Evolutionary conservation across 2,329 filamentous ascomycete genomes (phyloP), one percentile per base, ranked within the genome.

Genomic region (Phaeosphaeria sp.): DNA sequence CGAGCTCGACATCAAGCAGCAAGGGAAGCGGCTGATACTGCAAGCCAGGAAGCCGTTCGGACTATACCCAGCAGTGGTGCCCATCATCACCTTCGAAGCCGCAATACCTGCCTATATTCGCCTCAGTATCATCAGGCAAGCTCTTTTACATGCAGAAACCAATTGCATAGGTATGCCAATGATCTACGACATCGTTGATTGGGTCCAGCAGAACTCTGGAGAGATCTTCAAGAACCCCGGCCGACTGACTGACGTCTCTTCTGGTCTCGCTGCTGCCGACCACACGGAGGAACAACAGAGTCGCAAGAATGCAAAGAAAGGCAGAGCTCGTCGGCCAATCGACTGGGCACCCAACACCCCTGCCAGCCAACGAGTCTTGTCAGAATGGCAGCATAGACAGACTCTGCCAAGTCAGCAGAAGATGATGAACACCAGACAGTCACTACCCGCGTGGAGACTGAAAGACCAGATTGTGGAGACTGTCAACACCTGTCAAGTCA

Each of bases 41-140:
- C 89, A 92, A 69, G 88, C 94, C 60, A 87, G 91, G 56, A 90
- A 85, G 64, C 88, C 92, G 1, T 85, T 85, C 2, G 82, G 73
- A 15, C 76, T 85, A 48, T 99, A 98, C 75, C 95, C 95, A 1
- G 77, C 83, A 69, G 68, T 86, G 75, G 77, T 87, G 80, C 82
- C 89, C 1, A 85, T 96, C 9, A 80, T 97, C 36, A 87, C 89
- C 2, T 83, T 97, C 30, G 85, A 86, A 51, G 79, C 80, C 13
- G 79, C 86, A 11, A 84, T 98, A 13, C 95, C 95, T 20, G 92
- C 95, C 3, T 97, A 99, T 71, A 96, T 98, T 71, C 91, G 94
- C 59, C 83, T 99, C 11, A 97, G 93, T 70, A 89, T 97, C 39
- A 87, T 95, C 68, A 89, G 91, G 66, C 89, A 91, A 76, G 88